A percentile compares a stretch with the other conserved stretches of the same genome.
Evolutionary conservation across 148 eudicot genomes (phyloP).

Genomic region (Cornus controversa): DNA sequence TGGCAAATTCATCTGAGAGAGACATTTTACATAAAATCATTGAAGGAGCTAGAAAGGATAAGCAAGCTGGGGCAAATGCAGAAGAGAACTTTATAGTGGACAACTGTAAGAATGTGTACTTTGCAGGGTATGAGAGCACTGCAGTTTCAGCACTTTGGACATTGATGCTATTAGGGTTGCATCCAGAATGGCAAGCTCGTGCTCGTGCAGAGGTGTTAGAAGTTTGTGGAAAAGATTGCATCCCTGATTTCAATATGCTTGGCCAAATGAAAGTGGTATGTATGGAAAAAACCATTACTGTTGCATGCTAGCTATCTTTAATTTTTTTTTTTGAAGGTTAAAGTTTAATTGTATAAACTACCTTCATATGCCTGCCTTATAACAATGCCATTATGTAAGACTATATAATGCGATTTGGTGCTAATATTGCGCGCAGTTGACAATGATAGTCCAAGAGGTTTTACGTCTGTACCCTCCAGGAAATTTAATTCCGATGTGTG

Average conservation of each 20-base stretch:
- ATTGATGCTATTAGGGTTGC: conserved; percentile 45
- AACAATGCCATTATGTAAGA: too few relatives aligned
- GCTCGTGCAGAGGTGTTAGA: conserved; percentile 49
- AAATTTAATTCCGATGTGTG: not conserved
- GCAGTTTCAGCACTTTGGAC: conserved; percentile 57
- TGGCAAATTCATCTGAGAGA: conserved; percentile 25
- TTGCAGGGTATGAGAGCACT: conserved; percentile 68
- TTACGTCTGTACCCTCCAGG: not conserved
- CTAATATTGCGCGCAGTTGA: not conserved
- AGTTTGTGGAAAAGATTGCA: conserved; percentile 23
- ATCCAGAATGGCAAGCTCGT: conserved; percentile 67
- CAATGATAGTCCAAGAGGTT: not conserved
- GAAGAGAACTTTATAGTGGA: conserved; percentile 51
- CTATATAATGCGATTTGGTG: too few relatives aligned
- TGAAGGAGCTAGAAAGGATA: conserved; percentile 40
- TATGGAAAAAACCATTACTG: too few relatives aligned
- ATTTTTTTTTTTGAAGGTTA: too few relatives aligned
- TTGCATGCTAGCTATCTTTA: too few relatives aligned
- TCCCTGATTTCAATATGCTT: conserved; percentile 35
- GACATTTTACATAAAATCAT: conserved; percentile 56
- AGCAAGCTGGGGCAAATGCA: conserved; percentile 19
- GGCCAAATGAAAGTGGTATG: conserved; percentile 49
- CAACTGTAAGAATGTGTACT: conserved; percentile 65
- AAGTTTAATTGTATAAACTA: too few relatives aligned
- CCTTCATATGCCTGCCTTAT: too few relatives aligned